These are phyloP conservation scores for Monosporozyma aerobia DNA, from an alignment of 805 yeast genomes.

Conservation along the genomic window DNA sequence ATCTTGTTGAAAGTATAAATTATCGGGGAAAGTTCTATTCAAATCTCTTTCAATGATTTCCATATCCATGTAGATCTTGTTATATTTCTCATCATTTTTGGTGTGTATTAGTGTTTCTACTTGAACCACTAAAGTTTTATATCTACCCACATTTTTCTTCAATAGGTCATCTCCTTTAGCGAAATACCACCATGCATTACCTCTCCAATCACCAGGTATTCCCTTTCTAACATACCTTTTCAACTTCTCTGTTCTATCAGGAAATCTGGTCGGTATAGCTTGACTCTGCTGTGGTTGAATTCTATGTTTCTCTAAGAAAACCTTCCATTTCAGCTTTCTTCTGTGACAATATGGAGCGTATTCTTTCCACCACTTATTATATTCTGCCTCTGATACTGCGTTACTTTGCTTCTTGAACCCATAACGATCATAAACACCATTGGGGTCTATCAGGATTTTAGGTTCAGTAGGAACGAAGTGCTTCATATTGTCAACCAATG, in stretches of 20 bases:
- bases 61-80: conserved; percentile 57
- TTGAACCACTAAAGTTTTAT: conserved; percentile 55
- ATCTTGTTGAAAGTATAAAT: conserved; percentile 56
- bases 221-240: conserved; percentile 83
- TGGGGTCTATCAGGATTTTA: neutral
- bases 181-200: conserved; percentile 92
- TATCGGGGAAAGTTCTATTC: conserved; percentile 92
- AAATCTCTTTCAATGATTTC: conserved; percentile 92
- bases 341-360: conserved; percentile 56
- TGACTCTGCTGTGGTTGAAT: conserved; percentile 37
- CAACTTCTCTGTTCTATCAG: conserved; percentile 68
- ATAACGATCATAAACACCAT: conserved; percentile 53
- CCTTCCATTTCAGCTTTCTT: conserved; percentile 70
- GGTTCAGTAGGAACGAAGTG: neutral
- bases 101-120: conserved; percentile 35
- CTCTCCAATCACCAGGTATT: conserved; percentile 95
- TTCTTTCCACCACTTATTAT: conserved; percentile 65
- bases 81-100: conserved; percentile 5
- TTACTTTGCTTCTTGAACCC: conserved; percentile 71
- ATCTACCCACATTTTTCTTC: conserved; percentile 62
- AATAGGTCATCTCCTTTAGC: conserved; percentile 75
- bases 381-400: conserved; percentile 44
- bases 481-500: neutral
- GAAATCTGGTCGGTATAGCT: conserved; percentile 50
- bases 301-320: conserved; percentile 59